Base-by-base conservation (phyloP, 768 basidiomycete genomes). In the Clitopilus passeckerianus region DNA sequence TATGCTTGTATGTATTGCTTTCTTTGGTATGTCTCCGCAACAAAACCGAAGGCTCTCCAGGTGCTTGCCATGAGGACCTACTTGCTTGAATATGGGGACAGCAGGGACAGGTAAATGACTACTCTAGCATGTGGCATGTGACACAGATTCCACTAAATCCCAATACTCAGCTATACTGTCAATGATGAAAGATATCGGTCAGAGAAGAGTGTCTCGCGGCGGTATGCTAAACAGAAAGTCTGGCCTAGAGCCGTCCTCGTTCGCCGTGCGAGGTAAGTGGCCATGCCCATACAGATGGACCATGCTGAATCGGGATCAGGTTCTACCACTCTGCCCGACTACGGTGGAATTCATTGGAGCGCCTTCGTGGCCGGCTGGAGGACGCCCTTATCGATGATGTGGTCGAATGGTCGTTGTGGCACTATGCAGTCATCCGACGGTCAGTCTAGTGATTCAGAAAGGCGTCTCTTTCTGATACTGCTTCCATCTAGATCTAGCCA, bases 241-340 rank as follows among this genome's bases (percentile, higher is more conserved):
- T 92, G 89, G 89, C 91, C 91, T 14, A 76, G 91, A 64, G 83
- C 87, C 16, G 78, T 90, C 6, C 86, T 82, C 65, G 78, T 90
- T 56, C 79, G 86, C 30, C 80, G 84, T 53, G 87, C 88, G 23
- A 75, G 87, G 89, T 87, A 66, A 52, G 55, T 33, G 7, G 7
- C 22, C 30, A 22, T 16, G 61, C 18, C 33, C 5, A 23, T 24
- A 41, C 34, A 53, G 15, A 23, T 55, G 5, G n/a, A 62, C 54
- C 56, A 22, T 59, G 34, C 23, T 18, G 52, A 57, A 54, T 18
- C 23, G 50, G 27, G 12, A 61, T n/a, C 3, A 89, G 86, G 52
- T 80, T 77, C 57, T 87, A 87, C 66, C 86, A 90, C 63, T 80
- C 87, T 16, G 82, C 85, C 9, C 79, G 89, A 16, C 70, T 90